A percentile compares a stretch with the other conserved stretches of the same genome.
Evolutionary conservation across 1,284 basidiomycete genomes (phyloP).

Genomic region (Rhizoctonia solani): DNA sequence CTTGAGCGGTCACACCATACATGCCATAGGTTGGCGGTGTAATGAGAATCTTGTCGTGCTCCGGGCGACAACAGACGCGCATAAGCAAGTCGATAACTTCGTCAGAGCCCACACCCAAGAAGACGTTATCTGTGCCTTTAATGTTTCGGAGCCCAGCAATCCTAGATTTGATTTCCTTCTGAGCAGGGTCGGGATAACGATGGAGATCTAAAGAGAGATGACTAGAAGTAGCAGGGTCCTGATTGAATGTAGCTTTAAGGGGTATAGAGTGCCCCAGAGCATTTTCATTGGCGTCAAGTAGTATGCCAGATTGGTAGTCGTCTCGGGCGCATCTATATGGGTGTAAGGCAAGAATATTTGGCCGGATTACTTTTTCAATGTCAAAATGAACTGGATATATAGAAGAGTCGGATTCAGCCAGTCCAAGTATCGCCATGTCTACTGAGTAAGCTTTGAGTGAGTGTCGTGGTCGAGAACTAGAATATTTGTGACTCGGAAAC

Average conservation of each 20-base stretch:
- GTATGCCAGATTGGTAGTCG: conserved; percentile 90
- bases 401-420: conserved; percentile 48
- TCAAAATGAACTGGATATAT: conserved; percentile 75
- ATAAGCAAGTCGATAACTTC: conserved; percentile 96
- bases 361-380: conserved; percentile 82
- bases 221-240: conserved; percentile 2
- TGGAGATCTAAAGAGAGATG: conserved; percentile 63
- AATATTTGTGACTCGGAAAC: conserved; percentile 21
- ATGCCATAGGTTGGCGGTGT: conserved; percentile 98
- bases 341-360: conserved; percentile 89
- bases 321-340: conserved; percentile 97
- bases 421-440: conserved; percentile 49
- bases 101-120: conserved; percentile 96
- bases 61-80: conserved; percentile 84
- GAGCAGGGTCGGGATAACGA: conserved; percentile 86
- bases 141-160: conserved; percentile 75
- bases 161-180: conserved; percentile 76
- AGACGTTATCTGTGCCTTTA: conserved; percentile 72
- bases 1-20: conserved; percentile 93
- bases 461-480: background rate
- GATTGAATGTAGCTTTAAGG: conserved; percentile 30
- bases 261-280: conserved; percentile 87
- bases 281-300: conserved; percentile 99
- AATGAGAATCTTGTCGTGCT: conserved; percentile 77
- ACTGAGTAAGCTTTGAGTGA: background rate